Evolutionary conservation across 352 stramenopile species (phyloP), one percentile per base, ranked within the genome.

Genomic region (Pythium brachiatum): DNA sequence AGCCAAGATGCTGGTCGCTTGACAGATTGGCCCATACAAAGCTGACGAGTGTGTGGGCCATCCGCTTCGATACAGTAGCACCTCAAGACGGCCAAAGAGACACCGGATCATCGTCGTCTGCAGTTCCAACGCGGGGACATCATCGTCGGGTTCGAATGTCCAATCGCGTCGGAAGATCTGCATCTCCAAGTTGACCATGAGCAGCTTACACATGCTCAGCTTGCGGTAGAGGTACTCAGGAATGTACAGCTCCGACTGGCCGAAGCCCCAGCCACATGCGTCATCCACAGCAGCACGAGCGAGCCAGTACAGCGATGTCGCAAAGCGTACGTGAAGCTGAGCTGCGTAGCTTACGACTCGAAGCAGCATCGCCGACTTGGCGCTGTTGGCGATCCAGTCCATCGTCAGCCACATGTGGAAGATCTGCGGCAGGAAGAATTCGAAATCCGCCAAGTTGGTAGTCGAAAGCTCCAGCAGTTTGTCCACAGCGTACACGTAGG

Each of bases 341-440:
- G 82, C 85, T 6, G 81, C 81, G 46, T 86, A 87, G 55, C 74
- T 82, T 29, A 94, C 75, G 25, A 90, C 80, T 32, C 83, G 82
- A 46, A 92, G 85, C 18, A 94, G 72, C 34, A 94, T 72, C 16
- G 73, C 83, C 4, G 79, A 80, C 72, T 94, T 94, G 51, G 89
- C 78, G 32, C 74, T 88, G 62, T 92, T 91, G 38, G 66, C 75
- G 2, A 74, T 75, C 75, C 79, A 91, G 73, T 92, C 83, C 43
- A 90, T 79, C 2, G 84, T 90, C 44, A 91, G 70, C 84, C 84
- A 94, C 71, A 92, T 79, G 53, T 94, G 84, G 61, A 92, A 94
- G 43, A 94, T 69, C 60, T 94, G 82, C 7, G 84, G 84, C 53
- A 94, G 48, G 64, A 94, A 94, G 46, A 94, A 94, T 66, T 94